Percentiles rank a stretch among this genome's conserved stretches.
Evolutionary conservation across 2,329 filamentous ascomycete genomes (phyloP).

Genomic region (Thielaviopsis euricoi): DNA sequence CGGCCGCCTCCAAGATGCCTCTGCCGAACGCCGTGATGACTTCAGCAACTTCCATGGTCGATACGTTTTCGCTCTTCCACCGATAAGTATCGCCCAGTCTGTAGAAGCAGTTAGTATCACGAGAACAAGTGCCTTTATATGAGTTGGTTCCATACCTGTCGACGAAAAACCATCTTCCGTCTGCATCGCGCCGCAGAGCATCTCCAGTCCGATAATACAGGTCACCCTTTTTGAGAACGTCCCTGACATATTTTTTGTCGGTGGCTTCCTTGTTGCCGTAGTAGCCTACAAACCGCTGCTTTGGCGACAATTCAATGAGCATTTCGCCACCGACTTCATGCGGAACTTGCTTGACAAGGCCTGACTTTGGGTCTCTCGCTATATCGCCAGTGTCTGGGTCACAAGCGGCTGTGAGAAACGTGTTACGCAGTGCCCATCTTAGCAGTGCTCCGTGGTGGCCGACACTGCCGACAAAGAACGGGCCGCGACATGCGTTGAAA

Average conservation of each 20-base stretch:
- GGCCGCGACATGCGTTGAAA: constrained; percentile 41
- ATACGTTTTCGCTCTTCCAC: constrained; percentile 58
- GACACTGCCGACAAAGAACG: constrained; percentile 46
- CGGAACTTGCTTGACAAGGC: constrained; percentile 44
- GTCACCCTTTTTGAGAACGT: constrained; percentile 53
- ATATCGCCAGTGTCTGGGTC: constrained; percentile 54
- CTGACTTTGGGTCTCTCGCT: constrained; percentile 46
- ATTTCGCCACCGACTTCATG: constrained; percentile 63
- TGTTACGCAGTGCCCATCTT: constrained; percentile 34
- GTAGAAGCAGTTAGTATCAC: not conserved
- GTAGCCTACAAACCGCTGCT: constrained; percentile 50
- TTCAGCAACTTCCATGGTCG: constrained; percentile 50
- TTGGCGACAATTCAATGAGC: constrained; percentile 42
- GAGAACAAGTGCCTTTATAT: not conserved
- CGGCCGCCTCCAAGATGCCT: constrained; percentile 49
- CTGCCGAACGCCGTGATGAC: constrained; percentile 40
- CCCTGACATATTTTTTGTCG: constrained; percentile 43
- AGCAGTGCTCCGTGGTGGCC: constrained; percentile 54
- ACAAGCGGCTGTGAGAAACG: constrained; percentile 49
- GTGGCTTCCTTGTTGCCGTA: constrained; percentile 52
- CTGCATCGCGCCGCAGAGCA: constrained; percentile 40
- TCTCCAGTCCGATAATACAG: constrained; percentile 54
- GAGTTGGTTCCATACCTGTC: constrained; percentile 23
- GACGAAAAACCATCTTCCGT: constrained; percentile 54
- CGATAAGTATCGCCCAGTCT: constrained; percentile 57